phyloP scores from a whole-genome alignment of 2,329 filamentous ascomycete species.

The Aspergillus tamarii region DNA sequence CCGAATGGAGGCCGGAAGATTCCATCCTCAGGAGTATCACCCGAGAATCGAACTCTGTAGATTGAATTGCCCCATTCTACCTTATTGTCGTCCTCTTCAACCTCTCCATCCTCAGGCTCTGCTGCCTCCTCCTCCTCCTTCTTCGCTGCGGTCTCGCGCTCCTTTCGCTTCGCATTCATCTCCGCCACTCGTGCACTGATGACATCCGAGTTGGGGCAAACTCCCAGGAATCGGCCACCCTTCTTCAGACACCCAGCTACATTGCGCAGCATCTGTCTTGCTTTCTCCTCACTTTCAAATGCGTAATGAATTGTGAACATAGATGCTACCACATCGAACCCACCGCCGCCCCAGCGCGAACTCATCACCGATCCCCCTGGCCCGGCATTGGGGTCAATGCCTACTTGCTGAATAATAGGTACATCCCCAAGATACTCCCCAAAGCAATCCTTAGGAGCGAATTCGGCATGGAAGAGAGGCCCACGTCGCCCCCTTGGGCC shows the following conservation, averaged over 20 bases:
- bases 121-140: constrained; percentile 36
- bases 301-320: constrained; percentile 99
- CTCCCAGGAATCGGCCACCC: constrained; percentile 90
- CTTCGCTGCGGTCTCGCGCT: constrained; percentile 48
- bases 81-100: constrained; percentile 67
- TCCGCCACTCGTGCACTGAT: constrained; percentile 77
- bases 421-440: constrained; percentile 81
- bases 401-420: constrained; percentile 80
- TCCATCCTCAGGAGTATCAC: constrained; percentile 79
- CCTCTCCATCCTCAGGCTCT: constrained; percentile 48
- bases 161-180: constrained; percentile 66
- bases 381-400: constrained; percentile 74
- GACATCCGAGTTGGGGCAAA: constrained; percentile 95
- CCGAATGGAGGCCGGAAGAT: constrained; percentile 93
- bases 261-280: constrained; percentile 88
- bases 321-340: constrained; percentile 96
- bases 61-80: constrained; percentile 91
- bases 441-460: constrained; percentile 91
- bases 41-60: constrained; percentile 87
- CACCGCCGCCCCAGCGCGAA: constrained; percentile 71
- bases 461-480: constrained; percentile 79
- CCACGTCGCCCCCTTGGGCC: constrained; percentile 57
- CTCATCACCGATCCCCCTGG: constrained; percentile 57
- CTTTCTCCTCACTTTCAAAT: constrained; percentile 89
- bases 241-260: constrained; percentile 90